phyloP scores from a whole-genome alignment of 345 rosid species.

The Eutrema yunnanense region DNA sequence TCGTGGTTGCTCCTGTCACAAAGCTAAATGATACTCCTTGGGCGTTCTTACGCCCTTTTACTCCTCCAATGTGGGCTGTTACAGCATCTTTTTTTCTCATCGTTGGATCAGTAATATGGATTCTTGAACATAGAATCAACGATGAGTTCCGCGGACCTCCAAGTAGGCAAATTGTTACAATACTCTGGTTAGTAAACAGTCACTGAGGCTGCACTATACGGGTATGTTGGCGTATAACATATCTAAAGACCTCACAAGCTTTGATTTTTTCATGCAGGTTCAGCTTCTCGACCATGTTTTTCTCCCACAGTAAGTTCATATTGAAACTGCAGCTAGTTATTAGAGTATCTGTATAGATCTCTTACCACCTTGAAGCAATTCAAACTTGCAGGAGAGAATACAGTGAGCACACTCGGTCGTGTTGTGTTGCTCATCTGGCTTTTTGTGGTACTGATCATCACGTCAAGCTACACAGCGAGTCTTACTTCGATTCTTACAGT shows the following conservation, averaged over 20 bases:
- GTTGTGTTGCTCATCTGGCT: conserved; percentile 80
- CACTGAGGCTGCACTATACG: not conserved
- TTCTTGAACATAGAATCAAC: conserved; percentile 83
- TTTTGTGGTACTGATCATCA: conserved; percentile 76
- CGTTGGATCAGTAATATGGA: conserved; percentile 81
- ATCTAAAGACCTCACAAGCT: not conserved
- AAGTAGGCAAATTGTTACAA: conserved; percentile 57
- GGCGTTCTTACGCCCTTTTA: conserved; percentile 79
- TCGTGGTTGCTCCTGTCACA: conserved; percentile 79
- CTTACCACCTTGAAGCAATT: not conserved
- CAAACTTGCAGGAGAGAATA: conserved; percentile 71
- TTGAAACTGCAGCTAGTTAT: not conserved
- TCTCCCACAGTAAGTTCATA: conserved; percentile 68
- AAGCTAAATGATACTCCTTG: conserved; percentile 61
- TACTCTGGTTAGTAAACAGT: conserved; percentile 55
- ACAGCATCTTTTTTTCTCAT: conserved; percentile 63
- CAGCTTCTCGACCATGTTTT: conserved; percentile 89
- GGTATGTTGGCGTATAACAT: not conserved
- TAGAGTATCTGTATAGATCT: not conserved
- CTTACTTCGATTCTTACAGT: conserved; percentile 89
- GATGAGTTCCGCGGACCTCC: conserved; percentile 92
- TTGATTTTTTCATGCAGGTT: conserved; percentile 49
- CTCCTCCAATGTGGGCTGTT: conserved; percentile 77
- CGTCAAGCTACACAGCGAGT: conserved; percentile 96
- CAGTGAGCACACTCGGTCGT: conserved; percentile 79